Evolutionary conservation across 169 alveolate genomes (phyloP).

Genomic region (Plasmodium chabaudi): DNA sequence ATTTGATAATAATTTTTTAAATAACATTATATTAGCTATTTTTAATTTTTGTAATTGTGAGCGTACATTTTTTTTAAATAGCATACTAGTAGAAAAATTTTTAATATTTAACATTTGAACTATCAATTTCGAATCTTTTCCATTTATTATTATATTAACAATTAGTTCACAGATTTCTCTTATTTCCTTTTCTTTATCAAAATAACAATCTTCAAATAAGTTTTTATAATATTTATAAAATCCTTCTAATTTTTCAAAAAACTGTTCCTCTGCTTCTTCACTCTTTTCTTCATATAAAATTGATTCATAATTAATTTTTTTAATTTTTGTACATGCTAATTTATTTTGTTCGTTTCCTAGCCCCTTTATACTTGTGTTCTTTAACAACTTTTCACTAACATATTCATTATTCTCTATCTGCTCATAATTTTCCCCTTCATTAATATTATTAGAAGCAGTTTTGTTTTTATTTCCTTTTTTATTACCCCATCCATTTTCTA

Average conservation of each 20-base stretch:
- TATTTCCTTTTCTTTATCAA: constrained; percentile 43
- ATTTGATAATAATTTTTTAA: constrained; percentile 30
- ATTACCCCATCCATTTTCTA: constrained; percentile 13
- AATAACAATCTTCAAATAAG: constrained; percentile 27
- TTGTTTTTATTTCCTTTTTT: neutral
- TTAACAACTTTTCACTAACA: constrained; percentile 13
- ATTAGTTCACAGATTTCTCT: constrained; percentile 24
- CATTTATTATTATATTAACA: constrained; percentile 8
- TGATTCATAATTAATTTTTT: constrained; percentile 35
- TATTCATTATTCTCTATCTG: neutral
- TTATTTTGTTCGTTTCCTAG: neutral
- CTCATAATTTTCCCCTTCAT: neutral
- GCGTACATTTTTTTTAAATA: constrained; percentile 28
- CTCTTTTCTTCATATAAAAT: constrained; percentile 20
- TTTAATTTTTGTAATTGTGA: constrained; percentile 26
- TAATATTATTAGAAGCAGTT: neutral
- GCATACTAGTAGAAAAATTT: constrained; percentile 43
- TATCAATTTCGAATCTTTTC: neutral
- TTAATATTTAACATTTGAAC: constrained; percentile 35
- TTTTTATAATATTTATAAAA: constrained; percentile 58
- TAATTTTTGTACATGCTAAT: constrained; percentile 18
- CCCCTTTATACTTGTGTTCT: neutral
- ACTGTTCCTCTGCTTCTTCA: constrained; percentile 16
- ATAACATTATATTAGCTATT: constrained; percentile 28
- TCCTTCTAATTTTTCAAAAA: constrained; percentile 38